Evolutionary conservation across 2,329 filamentous ascomycete species (phyloP), one percentile per base, ranked within the genome.

Genomic region (Pyrenophora teres): DNA sequence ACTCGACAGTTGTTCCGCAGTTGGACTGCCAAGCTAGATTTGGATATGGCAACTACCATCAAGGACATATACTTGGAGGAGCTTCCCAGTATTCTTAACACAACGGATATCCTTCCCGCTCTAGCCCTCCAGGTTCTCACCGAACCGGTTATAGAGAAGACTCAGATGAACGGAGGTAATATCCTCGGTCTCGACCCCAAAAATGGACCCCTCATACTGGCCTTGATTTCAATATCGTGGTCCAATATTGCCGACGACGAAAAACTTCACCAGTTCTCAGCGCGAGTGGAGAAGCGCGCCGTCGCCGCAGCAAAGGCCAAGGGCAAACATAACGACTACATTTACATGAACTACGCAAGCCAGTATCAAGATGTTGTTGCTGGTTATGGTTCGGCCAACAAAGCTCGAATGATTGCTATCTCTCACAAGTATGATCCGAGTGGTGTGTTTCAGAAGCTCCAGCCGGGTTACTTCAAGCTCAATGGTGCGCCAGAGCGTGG

Each of bases 321-420:
- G 9, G 58, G 51, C 25, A 56, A 55, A 21, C 23, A 45, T 4
- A 33, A 32, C 19, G 33, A 51, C 2, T 58, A 73, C 46, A 43
- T 78, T 23, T 80, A 80, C 61, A 76, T 79, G 73, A 80, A 80
- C 56, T 80, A 81, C 52, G 78, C 74, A 8, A 73, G 69, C 42
- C 65, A 69, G 45, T 75, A 65, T 51, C 76, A 80, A 52, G 70
- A 77, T 52, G 69, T 75, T 0, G 54, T 80, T 39, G 60, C 63
- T 9, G 67, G 74, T 9, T 81, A 80, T 53, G 77, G 78, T 0
- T 25, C 60, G 13, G 60, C 55, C 1, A 80, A 77, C 42, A 48
- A 68, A 36, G 54, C 60, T 25, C 64, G 50, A 12, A n/a, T 68
- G 41, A 49, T 54, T 40, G 16, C 39, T 0, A 50, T 67, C 1